Evolutionary conservation across 805 yeast genomes (phyloP), one percentile per base, ranked within the genome.

Genomic region (Trichomonascus vanleenenianus): DNA sequence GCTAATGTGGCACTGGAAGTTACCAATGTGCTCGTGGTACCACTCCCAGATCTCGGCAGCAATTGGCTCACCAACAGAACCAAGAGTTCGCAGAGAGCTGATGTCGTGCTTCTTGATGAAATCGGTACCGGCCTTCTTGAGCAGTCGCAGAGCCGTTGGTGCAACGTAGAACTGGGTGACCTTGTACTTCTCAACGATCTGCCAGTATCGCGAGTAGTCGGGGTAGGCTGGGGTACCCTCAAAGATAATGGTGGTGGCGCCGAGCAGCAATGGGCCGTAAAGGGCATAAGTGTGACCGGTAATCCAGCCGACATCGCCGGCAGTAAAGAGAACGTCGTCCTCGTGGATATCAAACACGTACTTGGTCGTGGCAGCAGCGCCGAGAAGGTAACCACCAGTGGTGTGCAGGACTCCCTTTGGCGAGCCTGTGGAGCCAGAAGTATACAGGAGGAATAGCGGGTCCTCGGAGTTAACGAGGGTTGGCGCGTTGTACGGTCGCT

Each of bases 261-360:
- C 98, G 30, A 81, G 65, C 27, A 80, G 69, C 56, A 93, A 76
- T 36, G 98, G 98, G 49, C 97, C 97, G 61, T 93, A 93, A 40
- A 91, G 77, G 38, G 87, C 95, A 63, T 91, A 93, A 8, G 97
- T 85, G 67, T 93, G 98, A 56, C 97, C 97, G 14, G 98, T 93
- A 64, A 93, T 93, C 97, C 98, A 93, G 63, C 98, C 97, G 46
- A 93, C 87, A 64, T 93, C 97, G 62, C 97, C 97, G 34, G 97
- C 97, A 36, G 97, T 91, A 73, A 93, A 91, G 50, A 91, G 68
- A 38, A 84, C 74, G 66, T 93, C 97, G 51, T 83, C 84, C 49
- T 80, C 80, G 62, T 87, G 96, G 41, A 93, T 80, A 65, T 94
- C 97, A 65, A 93, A 91, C 40, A 88, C 88, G 68, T 89, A 91